Percentiles rank a stretch among this genome's conserved stretches.
Evolutionary conservation across 1,284 basidiomycete genomes (phyloP).

Genomic region (Rhodotorula sp.): DNA sequence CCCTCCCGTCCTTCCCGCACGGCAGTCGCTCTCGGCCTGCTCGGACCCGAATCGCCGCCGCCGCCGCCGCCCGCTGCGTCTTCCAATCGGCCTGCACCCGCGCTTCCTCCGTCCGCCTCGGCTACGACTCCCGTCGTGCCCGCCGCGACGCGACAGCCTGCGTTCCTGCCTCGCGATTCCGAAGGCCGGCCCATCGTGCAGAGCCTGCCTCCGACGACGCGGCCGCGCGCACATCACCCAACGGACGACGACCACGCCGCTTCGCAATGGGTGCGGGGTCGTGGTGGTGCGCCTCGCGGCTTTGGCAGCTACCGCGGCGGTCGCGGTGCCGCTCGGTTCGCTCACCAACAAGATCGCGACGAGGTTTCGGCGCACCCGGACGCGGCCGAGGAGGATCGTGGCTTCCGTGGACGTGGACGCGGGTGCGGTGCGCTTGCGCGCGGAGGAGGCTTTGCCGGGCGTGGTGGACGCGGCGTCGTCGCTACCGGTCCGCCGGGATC

Average conservation of each 20-base stretch:
- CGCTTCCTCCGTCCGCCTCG: neutral
- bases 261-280: slow-evolving; percentile 46
- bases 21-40: slow-evolving; percentile 28
- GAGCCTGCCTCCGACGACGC: neutral
- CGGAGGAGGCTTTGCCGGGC: slow-evolving; percentile 42
- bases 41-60: slow-evolving; percentile 9
- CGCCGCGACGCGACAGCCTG: slow-evolving; percentile 60
- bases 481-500: slow-evolving; percentile 17
- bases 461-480: slow-evolving; percentile 50
- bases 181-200: neutral
- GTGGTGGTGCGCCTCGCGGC: slow-evolving; percentile 13
- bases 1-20: slow-evolving; percentile 32
- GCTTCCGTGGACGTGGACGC: slow-evolving; percentile 19
- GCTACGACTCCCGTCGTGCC: slow-evolving; percentile 48
- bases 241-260: neutral
- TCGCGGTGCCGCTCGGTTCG: neutral
- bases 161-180: slow-evolving; percentile 11
- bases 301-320: slow-evolving; percentile 2
- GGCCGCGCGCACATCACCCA: neutral
- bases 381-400: slow-evolving; percentile 56
- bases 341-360: slow-evolving; percentile 44
- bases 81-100: slow-evolving; percentile 1
- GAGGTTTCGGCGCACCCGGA: slow-evolving; percentile 46
- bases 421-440: slow-evolving; percentile 36
- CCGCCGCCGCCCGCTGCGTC: slow-evolving; percentile 7